phyloP scores from a whole-genome alignment of 148 eudicot genomes.

The Rhododendron henanense region DNA sequence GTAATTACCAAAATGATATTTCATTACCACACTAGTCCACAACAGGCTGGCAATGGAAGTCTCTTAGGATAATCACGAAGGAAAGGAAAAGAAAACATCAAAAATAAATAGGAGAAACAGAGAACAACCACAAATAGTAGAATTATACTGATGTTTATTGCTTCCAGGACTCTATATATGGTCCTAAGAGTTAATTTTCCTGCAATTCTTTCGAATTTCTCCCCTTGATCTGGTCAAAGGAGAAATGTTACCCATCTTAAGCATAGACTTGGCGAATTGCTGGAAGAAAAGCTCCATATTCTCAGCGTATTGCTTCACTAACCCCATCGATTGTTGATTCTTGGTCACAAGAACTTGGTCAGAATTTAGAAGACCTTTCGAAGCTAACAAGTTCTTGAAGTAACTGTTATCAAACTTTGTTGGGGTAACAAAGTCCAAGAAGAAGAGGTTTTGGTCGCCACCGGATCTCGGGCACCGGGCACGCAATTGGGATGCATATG shows the following conservation, averaged over 20 bases:
- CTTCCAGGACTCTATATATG: background rate
- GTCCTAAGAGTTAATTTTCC: slow-evolving; percentile 44
- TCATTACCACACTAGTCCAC: background rate
- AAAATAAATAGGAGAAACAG: background rate
- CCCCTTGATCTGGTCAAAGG: slow-evolving; percentile 67
- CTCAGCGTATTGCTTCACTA: slow-evolving; percentile 63
- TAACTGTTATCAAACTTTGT: slow-evolving; percentile 55
- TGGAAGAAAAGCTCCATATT: slow-evolving; percentile 53
- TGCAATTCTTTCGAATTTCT: slow-evolving; percentile 71
- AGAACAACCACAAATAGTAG: background rate
- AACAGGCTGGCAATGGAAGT: background rate
- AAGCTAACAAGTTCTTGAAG: slow-evolving; percentile 51
- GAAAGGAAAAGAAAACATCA: background rate
- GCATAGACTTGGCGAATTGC: slow-evolving; percentile 75
- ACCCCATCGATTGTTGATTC: slow-evolving; percentile 31
- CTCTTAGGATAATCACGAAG: background rate
- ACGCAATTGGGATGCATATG: slow-evolving; percentile 54
- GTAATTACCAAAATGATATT: background rate
- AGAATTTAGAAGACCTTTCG: slow-evolving; percentile 47
- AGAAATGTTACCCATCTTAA: slow-evolving; percentile 72
- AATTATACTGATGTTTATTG: background rate
- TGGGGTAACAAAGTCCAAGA: slow-evolving; percentile 45
- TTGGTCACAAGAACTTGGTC: slow-evolving; percentile 54
- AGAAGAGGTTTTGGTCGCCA: slow-evolving; percentile 74
- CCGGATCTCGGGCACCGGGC: slow-evolving; percentile 67